Evolutionary conservation across 2,329 filamentous ascomycete species (phyloP).

Genomic region (Paraphoma sp.): DNA sequence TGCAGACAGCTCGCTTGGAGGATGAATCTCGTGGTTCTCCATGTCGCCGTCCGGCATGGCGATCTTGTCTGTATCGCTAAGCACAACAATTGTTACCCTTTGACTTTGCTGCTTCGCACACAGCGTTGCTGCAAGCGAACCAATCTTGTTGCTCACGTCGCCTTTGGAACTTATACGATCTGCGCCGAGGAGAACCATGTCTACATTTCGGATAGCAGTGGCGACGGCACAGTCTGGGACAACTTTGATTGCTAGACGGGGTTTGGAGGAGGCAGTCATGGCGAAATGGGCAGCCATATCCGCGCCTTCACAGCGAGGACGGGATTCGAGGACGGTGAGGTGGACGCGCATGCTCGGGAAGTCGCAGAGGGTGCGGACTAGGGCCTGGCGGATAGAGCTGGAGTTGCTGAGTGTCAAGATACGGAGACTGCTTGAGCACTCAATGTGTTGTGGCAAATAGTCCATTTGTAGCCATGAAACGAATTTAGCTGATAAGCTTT

Average conservation of each 20-base stretch:
- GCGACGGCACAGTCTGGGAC: constrained; percentile 68
- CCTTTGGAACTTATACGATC: constrained; percentile 66
- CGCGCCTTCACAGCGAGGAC: constrained; percentile 71
- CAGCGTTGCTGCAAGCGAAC: constrained; percentile 65
- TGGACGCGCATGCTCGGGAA: constrained; percentile 53
- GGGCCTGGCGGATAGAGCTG: constrained; percentile 63
- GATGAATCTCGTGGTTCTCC: constrained; percentile 47
- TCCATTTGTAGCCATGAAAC: no score
- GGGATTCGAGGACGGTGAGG: constrained; percentile 69
- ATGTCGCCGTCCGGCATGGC: constrained; percentile 33
- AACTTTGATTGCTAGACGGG: constrained; percentile 54
- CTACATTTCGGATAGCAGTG: constrained; percentile 58
- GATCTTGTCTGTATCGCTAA: constrained; percentile 69
- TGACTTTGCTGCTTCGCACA: constrained; percentile 60
- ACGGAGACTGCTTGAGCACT: constrained; percentile 2
- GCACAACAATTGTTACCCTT: constrained; percentile 58
- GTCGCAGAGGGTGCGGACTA: constrained; percentile 52
- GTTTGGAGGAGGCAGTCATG: constrained; percentile 5
- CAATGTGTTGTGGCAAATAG: no score
- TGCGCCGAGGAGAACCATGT: constrained; percentile 69
- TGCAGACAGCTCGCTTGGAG: constrained; percentile 55
- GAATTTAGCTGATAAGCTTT: neutral
- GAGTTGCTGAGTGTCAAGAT: constrained; percentile 53
- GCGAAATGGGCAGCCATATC: constrained; percentile 58
- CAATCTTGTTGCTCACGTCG: constrained; percentile 71